These are phyloP conservation scores for Colletotrichum sp. DNA, from an alignment of 2,329 filamentous ascomycete genomes.

Conservation along the genomic window DNA sequence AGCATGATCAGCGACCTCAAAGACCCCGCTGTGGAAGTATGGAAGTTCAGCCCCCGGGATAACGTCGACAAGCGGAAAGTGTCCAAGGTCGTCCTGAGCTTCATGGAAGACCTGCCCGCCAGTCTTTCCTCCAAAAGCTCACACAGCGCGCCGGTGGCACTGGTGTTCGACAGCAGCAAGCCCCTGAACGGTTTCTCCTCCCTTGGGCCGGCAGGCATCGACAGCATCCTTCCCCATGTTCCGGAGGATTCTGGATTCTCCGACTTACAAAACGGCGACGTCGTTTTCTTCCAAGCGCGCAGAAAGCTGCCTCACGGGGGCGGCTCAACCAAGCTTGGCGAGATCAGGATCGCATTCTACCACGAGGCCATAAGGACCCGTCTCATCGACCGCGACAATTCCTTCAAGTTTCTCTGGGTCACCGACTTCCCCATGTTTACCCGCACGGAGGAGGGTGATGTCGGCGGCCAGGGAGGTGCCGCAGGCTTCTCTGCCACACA, in stretches of 20 bases:
- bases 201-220: constrained; percentile 57
- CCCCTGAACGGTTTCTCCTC: constrained; percentile 79
- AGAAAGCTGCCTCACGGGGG: constrained; percentile 68
- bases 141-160: constrained; percentile 79
- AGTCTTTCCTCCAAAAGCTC: constrained; percentile 69
- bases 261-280: constrained; percentile 70
- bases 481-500: constrained; percentile 88
- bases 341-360: constrained; percentile 74
- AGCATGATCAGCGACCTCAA: constrained; percentile 75
- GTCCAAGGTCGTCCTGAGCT: constrained; percentile 66
- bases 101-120: constrained; percentile 70
- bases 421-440: constrained; percentile 93
- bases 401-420: constrained; percentile 81
- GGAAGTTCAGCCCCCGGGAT: constrained; percentile 65
- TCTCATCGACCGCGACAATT: constrained; percentile 52
- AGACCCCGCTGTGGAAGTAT: constrained; percentile 75
- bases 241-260: constrained; percentile 28
- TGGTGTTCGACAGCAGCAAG: constrained; percentile 74
- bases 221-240: constrained; percentile 33
- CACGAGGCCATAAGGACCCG: constrained; percentile 68
- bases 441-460: constrained; percentile 65
- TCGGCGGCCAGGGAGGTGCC: constrained; percentile 76
- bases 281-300: constrained; percentile 83
- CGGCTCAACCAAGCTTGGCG: constrained; percentile 75
- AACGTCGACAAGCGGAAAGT: constrained; percentile 57